Conservation (phyloP, 805 yeast species). For the Metahyphopichia silvanorum region DNA sequence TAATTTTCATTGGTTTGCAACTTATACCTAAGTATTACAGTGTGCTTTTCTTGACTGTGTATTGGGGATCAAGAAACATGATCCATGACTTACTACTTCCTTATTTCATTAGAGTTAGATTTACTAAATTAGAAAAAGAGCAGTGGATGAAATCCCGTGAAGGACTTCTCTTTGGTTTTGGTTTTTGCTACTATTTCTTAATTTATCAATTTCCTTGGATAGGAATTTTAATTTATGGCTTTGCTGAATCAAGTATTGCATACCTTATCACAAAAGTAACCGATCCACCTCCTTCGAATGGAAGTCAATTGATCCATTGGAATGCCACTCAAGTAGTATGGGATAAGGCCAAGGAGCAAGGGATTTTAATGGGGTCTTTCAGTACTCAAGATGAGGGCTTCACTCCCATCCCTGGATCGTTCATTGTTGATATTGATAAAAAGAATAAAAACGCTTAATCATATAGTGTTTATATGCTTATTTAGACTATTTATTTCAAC, state of each 20-base stretch:
- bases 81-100: slow-evolving; percentile 47
- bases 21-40: slow-evolving; percentile 33
- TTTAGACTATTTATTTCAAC: not conserved
- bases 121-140: slow-evolving; percentile 37
- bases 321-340: slow-evolving; percentile 29
- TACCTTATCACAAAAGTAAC: slow-evolving; percentile 52
- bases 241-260: slow-evolving; percentile 54
- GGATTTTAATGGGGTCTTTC: slow-evolving; percentile 19
- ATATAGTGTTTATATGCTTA: too few relatives aligned
- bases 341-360: slow-evolving; percentile 18
- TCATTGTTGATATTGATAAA: slow-evolving; percentile 7
- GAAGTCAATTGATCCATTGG: slow-evolving; percentile 27
- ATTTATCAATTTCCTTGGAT: slow-evolving; percentile 40
- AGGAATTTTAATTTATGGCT: slow-evolving; percentile 46
- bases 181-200: slow-evolving; percentile 43
- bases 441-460: too few relatives aligned
- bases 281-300: slow-evolving; percentile 36
- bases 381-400: slow-evolving; percentile 18
- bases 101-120: slow-evolving; percentile 46
- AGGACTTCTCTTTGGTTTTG: slow-evolving; percentile 56
- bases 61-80: slow-evolving; percentile 45
- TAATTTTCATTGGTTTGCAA: slow-evolving; percentile 31
- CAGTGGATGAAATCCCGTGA: slow-evolving; percentile 53
- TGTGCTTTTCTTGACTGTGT: slow-evolving; percentile 37
- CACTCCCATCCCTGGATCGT: slow-evolving; percentile 22